A percentile compares a stretch with the other conserved stretches of the same genome.
phyloP scores from a whole-genome alignment of 441 rosid genomes.

The Gossypium laxum region DNA sequence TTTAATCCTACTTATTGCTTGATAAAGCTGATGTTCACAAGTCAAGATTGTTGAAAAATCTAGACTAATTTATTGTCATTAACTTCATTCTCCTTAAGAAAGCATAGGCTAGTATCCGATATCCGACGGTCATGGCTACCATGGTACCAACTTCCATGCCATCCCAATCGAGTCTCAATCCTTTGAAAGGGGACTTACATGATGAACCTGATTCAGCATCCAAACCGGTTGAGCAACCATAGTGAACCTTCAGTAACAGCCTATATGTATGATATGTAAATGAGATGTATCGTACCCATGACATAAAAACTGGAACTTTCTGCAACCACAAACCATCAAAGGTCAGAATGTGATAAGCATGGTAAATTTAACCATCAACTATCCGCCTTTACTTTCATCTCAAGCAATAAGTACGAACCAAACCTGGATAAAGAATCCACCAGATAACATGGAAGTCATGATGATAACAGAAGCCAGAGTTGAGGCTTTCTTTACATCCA shows the following conservation, averaged over 20 bases:
- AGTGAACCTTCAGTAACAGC: conserved; percentile 25
- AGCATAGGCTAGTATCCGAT: conserved; percentile 30
- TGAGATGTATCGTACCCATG: conserved; percentile 27
- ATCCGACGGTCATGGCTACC: conserved; percentile 27
- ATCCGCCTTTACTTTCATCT: not conserved
- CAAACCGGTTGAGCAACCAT: conserved; percentile 13
- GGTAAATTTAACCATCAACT: not conserved
- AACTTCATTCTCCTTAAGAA: conserved; percentile 27
- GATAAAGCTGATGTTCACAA: not conserved
- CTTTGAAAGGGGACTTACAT: conserved; percentile 14
- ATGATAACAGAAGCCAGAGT: conserved; percentile 21
- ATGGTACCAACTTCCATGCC: conserved; percentile 24
- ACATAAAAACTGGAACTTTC: conserved; percentile 28
- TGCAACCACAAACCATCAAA: conserved; percentile 15
- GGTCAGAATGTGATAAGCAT: not conserved
- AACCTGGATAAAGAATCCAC: conserved; percentile 28
- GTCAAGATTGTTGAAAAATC: not conserved
- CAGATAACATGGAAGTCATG: conserved; percentile 25
- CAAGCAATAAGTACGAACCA: not conserved
- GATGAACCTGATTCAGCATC: conserved; percentile 8
- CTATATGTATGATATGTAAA: conserved; percentile 27
- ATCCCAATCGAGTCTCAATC: conserved; percentile 18
- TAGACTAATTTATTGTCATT: conserved; percentile 11
- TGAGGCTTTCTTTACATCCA: conserved; percentile 28
- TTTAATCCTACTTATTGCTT: not conserved